phyloP scores from a whole-genome alignment of 495 filamentous ascomycete genomes.

The Echria macrotheca region DNA sequence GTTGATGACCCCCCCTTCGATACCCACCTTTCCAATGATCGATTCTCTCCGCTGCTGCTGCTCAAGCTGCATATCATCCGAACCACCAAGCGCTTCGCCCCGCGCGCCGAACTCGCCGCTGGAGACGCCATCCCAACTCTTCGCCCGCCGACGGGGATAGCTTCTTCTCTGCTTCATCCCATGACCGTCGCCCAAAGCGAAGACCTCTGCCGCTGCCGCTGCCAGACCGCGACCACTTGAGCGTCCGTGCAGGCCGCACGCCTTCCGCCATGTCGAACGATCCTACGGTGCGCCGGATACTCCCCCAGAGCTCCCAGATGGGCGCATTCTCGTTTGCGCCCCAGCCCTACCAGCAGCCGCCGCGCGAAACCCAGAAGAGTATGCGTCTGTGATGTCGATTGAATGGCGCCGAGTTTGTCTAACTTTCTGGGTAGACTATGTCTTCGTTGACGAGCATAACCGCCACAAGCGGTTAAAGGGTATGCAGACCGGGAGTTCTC shows the following conservation, averaged over 20 bases:
- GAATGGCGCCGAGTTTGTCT: not conserved
- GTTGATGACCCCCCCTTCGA: slow-evolving; percentile 16
- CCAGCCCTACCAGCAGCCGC: slow-evolving; percentile 47
- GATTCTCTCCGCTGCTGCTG: slow-evolving; percentile 12
- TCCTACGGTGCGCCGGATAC: slow-evolving; percentile 45
- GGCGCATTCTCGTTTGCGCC: slow-evolving; percentile 58
- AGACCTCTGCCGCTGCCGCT: not conserved
- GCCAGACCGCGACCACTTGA: slow-evolving; percentile 12
- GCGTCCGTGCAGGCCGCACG: slow-evolving; percentile 18
- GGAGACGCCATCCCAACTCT: not conserved
- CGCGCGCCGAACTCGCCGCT: slow-evolving; percentile 3
- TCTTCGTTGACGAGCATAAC: slow-evolving; percentile 99
- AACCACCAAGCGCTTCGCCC: slow-evolving; percentile 6
- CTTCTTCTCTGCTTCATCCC: slow-evolving; percentile 1
- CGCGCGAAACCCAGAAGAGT: slow-evolving; percentile 65
- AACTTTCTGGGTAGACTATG: slow-evolving; percentile 66
- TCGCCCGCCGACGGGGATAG: not conserved
- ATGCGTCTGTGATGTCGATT: slow-evolving; percentile 23
- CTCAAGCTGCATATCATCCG: slow-evolving; percentile 3
- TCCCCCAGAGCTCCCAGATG: slow-evolving; percentile 53
- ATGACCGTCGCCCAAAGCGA: slow-evolving; percentile 21
- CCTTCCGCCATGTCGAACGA: slow-evolving; percentile 50
- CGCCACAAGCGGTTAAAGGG: slow-evolving; percentile 95
- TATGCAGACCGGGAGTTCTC: slow-evolving; percentile 36
- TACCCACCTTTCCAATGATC: slow-evolving; percentile 18